Percentiles rank a stretch among this genome's conserved stretches.
Conservation (phyloP, 768 basidiomycete species). For the Hortiboletus campestris region DNA sequence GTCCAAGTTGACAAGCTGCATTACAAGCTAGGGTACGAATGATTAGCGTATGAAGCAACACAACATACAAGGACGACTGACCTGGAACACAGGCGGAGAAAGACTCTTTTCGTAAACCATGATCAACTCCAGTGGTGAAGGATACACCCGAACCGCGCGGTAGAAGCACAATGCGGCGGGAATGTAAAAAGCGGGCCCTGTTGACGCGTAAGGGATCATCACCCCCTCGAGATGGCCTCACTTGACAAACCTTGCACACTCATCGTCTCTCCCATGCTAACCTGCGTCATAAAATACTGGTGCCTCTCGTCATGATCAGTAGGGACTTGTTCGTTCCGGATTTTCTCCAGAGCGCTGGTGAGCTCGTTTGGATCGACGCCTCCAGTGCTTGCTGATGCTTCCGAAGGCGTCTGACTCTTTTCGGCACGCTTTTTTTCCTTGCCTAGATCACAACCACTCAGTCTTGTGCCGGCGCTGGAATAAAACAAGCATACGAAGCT, state of each 20-base stretch:
- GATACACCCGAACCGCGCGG: conserved; percentile 92
- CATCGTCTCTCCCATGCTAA: conserved; percentile 84
- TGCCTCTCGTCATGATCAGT: conserved; percentile 75
- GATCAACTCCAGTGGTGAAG: conserved; percentile 90
- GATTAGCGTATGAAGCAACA: conserved; percentile 4
- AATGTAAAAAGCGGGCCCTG: conserved; percentile 77
- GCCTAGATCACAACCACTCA: conserved; percentile 44
- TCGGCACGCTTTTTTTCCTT: conserved; percentile 90
- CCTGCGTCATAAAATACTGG: conserved; percentile 87
- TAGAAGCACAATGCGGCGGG: conserved; percentile 88
- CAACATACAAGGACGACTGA: conserved; percentile 26
- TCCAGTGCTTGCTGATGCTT: conserved; percentile 22
- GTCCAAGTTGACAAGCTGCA: conserved; percentile 86
- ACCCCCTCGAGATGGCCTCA: not conserved
- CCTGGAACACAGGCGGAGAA: conserved; percentile 77
- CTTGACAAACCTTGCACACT: conserved; percentile 57
- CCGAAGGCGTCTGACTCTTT: conserved; percentile 55
- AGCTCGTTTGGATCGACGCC: conserved; percentile 53
- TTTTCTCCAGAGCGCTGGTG: conserved; percentile 57
- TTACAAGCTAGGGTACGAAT: conserved; percentile 49
- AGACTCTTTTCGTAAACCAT: conserved; percentile 93
- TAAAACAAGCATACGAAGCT: conserved; percentile 61
- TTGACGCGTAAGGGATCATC: conserved; percentile 1
- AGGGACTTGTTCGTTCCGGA: conserved; percentile 70
- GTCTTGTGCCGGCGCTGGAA: not conserved